Evolutionary conservation across 2,329 filamentous ascomycete species (phyloP), one percentile per base, ranked within the genome.

Genomic region (Stagonosporopsis vannaccii): DNA sequence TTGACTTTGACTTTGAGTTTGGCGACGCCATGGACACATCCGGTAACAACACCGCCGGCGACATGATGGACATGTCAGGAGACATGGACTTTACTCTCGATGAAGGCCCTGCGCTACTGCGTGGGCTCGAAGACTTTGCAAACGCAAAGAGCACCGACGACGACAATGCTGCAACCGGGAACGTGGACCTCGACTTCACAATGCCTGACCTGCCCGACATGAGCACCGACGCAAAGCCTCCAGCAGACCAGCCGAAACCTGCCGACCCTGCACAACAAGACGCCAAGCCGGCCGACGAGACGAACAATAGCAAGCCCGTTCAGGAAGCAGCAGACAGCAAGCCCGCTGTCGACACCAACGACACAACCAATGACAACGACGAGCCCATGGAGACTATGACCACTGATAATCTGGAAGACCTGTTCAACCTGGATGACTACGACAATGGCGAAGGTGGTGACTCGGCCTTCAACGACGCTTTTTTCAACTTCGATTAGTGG

Each of bases 1-100:
- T 79, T 54, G 77, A 78, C 48, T 75, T 79, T 50, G 77, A 78
- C 50, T 74, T 72, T 53, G 69, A 74, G 47, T 76, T 76, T 35
- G 71, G 68, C 52, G 70, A 75, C 52, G 50, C 62, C 2, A 68
- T 69, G 59, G 68, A 69, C 53, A 67, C 65, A 1, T 47, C 63
- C 7, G 66, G 50, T 37, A 63, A 58, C 53, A 46, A 52, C 40
- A 58, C 65, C 12, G 53, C 58, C 22, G 60, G 66, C 50, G 56
- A 70, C 44, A 62, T 65, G 56, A 67, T 72, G 66, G 68, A 72
- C 48, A 60, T 61, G 6, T 60, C 66, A 0, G 65, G 51, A 19
- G 68, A 75, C 41, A 59, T 75, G 22, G 61, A 67, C 60, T 75
- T 75, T 42, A 64, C 59, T n/a, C 66, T 76, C 40, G 71, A 75